Percentiles rank a stretch among this genome's conserved stretches.
These are phyloP conservation scores for Mrakia blollopis DNA, from an alignment of 768 basidiomycete species.

Conservation along the genomic window DNA sequence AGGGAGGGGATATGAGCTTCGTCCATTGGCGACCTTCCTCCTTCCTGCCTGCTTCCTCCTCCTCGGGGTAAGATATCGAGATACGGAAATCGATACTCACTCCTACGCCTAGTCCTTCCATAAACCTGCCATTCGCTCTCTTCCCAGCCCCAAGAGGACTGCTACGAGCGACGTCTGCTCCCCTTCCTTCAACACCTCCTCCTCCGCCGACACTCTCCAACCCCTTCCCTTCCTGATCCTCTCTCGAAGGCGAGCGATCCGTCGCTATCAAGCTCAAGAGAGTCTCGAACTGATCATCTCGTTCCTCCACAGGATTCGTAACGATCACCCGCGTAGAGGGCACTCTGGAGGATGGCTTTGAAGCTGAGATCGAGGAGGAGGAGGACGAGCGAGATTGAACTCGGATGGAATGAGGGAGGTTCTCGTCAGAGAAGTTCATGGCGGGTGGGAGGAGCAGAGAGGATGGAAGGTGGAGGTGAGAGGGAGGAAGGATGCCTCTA, in stretches of 20 bases:
- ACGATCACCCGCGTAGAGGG: neutral
- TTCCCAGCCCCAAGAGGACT: neutral
- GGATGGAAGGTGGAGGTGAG: neutral
- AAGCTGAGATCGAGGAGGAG: neutral
- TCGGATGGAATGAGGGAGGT: neutral
- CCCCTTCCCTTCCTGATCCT: neutral
- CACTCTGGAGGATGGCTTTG: neutral
- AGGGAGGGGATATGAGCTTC: constrained; percentile 10
- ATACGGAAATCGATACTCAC: neutral
- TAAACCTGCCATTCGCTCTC: neutral
- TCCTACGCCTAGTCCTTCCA: neutral
- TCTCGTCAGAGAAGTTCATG: constrained; percentile 13
- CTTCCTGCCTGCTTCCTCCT: neutral
- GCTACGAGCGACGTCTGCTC: neutral
- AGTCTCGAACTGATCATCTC: neutral
- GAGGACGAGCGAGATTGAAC: neutral
- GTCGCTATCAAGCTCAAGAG: neutral
- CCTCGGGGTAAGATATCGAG: neutral
- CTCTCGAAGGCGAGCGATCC: neutral
- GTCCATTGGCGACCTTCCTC: neutral
- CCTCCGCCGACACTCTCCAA: neutral
- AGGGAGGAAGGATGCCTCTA: neutral
- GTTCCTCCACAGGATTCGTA: neutral
- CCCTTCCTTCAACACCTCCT: neutral
- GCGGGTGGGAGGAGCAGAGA: neutral